Conservation (phyloP, 257 asterid species). For the Solanum infundibuliforme region DNA sequence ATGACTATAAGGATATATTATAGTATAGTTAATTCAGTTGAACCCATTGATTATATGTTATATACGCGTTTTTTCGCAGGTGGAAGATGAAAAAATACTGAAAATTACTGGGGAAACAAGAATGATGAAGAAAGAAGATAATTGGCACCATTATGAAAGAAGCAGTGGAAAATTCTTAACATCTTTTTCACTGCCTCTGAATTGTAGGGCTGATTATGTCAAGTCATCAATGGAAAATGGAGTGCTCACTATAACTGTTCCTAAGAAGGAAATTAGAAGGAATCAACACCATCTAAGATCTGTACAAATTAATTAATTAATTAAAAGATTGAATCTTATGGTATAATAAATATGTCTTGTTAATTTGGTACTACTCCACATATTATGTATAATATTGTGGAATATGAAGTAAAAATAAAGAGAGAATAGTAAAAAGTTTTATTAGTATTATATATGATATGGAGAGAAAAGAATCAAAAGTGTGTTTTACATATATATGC, state of each 20-base stretch:
- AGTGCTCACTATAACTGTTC: slow-evolving; percentile 24
- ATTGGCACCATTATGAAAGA: slow-evolving; percentile 23
- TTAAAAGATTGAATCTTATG: not conserved
- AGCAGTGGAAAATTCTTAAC: slow-evolving; percentile 16
- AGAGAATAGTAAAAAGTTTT: not conserved
- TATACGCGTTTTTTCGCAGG: not conserved
- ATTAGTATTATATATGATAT: not conserved
- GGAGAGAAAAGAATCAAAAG: not conserved
- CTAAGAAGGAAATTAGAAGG: slow-evolving; percentile 17
- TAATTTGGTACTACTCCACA: not conserved
- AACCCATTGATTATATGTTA: not conserved
- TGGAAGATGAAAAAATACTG: slow-evolving; percentile 9
- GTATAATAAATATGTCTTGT: not conserved
- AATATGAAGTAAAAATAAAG: not conserved
- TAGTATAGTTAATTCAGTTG: not conserved
- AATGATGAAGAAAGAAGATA: slow-evolving; percentile 21
- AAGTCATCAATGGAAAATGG: slow-evolving; percentile 21
- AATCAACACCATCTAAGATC: slow-evolving; percentile 2
- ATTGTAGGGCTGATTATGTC: slow-evolving; percentile 15
- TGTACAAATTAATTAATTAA: slow-evolving; percentile 1
- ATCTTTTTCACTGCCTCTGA: slow-evolving; percentile 23
- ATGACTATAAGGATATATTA: not conserved
- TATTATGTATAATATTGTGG: not conserved
- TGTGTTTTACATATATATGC: not conserved
- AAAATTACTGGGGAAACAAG: slow-evolving; percentile 26